Evolutionary conservation across 768 basidiomycete species (phyloP).

Genomic region (Rhodotorula kratochvilovae): DNA sequence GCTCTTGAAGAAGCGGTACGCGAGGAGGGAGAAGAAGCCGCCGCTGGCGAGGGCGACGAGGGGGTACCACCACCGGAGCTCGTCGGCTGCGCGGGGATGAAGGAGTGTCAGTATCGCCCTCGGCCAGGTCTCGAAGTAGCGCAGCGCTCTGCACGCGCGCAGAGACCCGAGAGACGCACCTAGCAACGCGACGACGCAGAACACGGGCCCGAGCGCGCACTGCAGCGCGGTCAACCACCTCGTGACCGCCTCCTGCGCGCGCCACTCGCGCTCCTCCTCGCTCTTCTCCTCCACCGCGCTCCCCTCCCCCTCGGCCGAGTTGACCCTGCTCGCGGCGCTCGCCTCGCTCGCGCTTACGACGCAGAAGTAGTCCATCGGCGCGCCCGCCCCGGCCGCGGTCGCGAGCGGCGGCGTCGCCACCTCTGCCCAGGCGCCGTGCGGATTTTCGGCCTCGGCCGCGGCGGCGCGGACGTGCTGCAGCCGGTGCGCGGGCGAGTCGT

Average conservation of each 20-base stretch:
- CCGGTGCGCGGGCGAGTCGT: slow-evolving; percentile 38
- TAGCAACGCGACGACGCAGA: slow-evolving; percentile 70
- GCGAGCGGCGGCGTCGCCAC: background rate
- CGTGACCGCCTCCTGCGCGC: slow-evolving; percentile 44
- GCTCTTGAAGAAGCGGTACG: slow-evolving; percentile 60
- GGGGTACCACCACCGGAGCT: slow-evolving; percentile 52
- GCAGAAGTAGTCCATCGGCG: slow-evolving; percentile 11
- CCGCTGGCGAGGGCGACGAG: slow-evolving; percentile 60
- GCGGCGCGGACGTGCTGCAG: slow-evolving; percentile 20
- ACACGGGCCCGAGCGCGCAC: slow-evolving; percentile 74
- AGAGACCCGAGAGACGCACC: slow-evolving; percentile 53
- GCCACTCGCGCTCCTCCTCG: slow-evolving; percentile 20
- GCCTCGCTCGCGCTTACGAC: slow-evolving; percentile 2
- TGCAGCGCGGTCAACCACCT: slow-evolving; percentile 80
- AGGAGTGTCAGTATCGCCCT: too few species aligned
- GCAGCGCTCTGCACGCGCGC: too few species aligned
- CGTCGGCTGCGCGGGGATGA: slow-evolving; percentile 34
- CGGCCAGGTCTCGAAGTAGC: too few species aligned
- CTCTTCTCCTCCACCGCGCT: background rate
- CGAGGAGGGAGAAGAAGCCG: slow-evolving; percentile 55
- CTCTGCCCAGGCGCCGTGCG: background rate
- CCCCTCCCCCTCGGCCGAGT: background rate
- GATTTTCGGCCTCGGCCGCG: slow-evolving; percentile 4
- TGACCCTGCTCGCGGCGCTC: background rate
- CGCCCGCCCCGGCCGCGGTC: background rate